Evolutionary conservation across 2,329 filamentous ascomycete genomes (phyloP), one percentile per base, ranked within the genome.

Genomic region (Hypoxylon rubiginosum): DNA sequence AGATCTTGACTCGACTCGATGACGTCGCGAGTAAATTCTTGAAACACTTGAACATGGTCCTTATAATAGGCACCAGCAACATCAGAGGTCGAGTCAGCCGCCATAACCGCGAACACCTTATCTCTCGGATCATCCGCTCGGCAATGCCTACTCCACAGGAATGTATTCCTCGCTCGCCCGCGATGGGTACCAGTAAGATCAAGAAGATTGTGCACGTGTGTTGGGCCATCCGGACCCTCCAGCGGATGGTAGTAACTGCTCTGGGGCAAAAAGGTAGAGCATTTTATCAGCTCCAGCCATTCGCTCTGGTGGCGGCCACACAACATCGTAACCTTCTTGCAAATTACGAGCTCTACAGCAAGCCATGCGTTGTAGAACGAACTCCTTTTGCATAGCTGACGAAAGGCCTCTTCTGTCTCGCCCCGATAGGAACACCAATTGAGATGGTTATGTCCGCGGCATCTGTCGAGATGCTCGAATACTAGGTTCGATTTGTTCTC

Each of bases 351-450:
- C 30, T 67, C 64, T 13, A 43, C 41, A 8, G 52, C 62, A 10
- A 62, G 54, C 32, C 39, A 34, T 5, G 51, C 28, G 10, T 58
- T 49, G 5, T 68, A 62, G 51, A 68, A 68, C 58, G 52, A 65
- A 13, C 58, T n/a, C 26, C 66, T 56, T 5, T 15, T 45, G 6
- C 51, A 65, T n/a, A 68, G 55, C 3, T 41, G 46, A 15, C 19
- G 54, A 41, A 45, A 66, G 7, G 66, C 66, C 10, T 51, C 54
- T 1, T 24, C 19, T n/a, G 62, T 51, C 36, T 66, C 58, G 21
- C 66, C 66, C 10, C 34, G 10, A 34, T 68, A 68, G n/a, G 41
- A 52, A 24, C 55, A 60, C 66, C 66, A 68, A 21, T 68, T 68
- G 15, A 68, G 32, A 39, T 68, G 62, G 6, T 28, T 49, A 26